Evolutionary conservation across 2,329 filamentous ascomycete species (phyloP), one percentile per base, ranked within the genome.

Genomic region (Kalmusia sp.): DNA sequence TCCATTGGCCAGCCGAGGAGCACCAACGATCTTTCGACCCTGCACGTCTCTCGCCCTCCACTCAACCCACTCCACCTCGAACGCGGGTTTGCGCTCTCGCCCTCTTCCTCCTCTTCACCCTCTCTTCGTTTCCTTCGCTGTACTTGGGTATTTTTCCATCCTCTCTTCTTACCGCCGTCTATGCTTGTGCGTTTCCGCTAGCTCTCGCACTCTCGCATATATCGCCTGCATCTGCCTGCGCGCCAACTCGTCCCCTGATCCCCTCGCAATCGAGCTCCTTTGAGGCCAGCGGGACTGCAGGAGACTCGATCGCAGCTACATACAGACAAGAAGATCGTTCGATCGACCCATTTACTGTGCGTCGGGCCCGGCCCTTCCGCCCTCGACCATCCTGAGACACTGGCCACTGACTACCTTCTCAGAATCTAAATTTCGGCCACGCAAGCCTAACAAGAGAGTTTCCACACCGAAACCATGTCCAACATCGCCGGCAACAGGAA

Each of bases 281-380:
- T 88, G 86, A 89, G 86, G 87, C 87, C 88, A 91, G 88, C 88
- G 87, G 88, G 84, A 84, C 89, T 91, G 88, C 89, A 91, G 88
- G 87, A 90, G 85, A 77, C 69, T 77, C 72, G 74, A 69, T 73
- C 67, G 61, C 59, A 54, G 54, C 37, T 53, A 44, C 39, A 51
- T 45, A 31, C n/a, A n/a, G n/a, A 30, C 44, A 38, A 40, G 22
- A 50, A 51, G 24, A 50, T 24, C 30, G 49, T 39, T 14, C 33
- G 46, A 34, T 56, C 40, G 53, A 61, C 49, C 49, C 48, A 46
- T 52, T 28, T 50, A 59, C 55, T 62, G 61, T 64, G 47, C 39
- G 57, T 39, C 15, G 47, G 15, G n/a, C 48, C 28, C 34, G 19
- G 30, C 38, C 21, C 31, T 44, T 12, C 24, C 37, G 39, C 21